Percentiles rank a stretch among this genome's conserved stretches.
Evolutionary conservation across 2,329 filamentous ascomycete genomes (phyloP).

Genomic region (Neofusicoccum umdonicola): DNA sequence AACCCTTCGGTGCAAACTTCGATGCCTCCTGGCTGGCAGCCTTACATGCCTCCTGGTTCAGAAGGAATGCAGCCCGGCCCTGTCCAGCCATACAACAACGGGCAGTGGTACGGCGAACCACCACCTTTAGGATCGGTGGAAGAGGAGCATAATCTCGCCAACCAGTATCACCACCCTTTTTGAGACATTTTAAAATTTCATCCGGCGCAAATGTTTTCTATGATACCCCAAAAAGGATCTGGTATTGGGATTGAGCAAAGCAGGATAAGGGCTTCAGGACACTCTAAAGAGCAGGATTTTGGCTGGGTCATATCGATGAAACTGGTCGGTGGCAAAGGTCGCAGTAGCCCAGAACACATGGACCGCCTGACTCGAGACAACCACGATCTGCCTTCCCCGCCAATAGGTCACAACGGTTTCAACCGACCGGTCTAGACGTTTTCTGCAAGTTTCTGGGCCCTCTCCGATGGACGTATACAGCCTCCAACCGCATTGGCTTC

Average conservation of each 20-base stretch:
- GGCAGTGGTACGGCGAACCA: slow-evolving; percentile 5
- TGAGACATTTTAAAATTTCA: background rate
- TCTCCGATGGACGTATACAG: background rate
- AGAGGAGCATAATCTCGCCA: slow-evolving; percentile 6
- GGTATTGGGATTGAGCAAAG: background rate
- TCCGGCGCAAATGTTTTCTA: slow-evolving; percentile 16
- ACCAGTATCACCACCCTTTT: slow-evolving; percentile 12
- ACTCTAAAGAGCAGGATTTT: background rate
- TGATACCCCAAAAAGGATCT: slow-evolving; percentile 17
- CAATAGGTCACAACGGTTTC: background rate
- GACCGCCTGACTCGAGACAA: background rate
- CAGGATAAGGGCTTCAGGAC: background rate
- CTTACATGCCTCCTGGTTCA: background rate
- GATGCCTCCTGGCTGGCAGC: slow-evolving; percentile 3
- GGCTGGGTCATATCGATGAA: background rate
- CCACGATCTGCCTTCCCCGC: background rate
- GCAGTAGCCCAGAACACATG: background rate
- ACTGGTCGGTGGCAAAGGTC: background rate
- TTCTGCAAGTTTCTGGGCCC: background rate
- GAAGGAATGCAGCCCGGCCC: slow-evolving; percentile 7
- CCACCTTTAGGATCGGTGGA: slow-evolving; percentile 8
- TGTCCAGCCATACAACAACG: slow-evolving; percentile 10
- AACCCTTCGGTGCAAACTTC: background rate
- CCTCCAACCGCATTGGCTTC: background rate
- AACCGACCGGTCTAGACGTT: background rate